Conservation (phyloP, 2,329 filamentous ascomycete genomes). For the Alternaria sp. region DNA sequence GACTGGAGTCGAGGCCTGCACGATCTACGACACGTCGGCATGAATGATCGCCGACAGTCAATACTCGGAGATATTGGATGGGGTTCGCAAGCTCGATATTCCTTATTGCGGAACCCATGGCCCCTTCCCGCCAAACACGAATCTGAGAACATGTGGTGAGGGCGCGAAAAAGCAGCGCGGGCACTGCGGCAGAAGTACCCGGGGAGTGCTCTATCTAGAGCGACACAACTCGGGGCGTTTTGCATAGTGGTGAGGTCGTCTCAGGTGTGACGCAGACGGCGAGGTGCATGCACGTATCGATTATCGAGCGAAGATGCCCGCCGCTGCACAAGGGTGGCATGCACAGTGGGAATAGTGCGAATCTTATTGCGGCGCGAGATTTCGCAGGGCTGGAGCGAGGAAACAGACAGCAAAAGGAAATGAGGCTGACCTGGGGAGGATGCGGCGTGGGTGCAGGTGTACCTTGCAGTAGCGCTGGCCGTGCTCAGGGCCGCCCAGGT, state of each 20-base stretch:
- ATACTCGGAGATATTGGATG: constrained; percentile 3
- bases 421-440: background rate
- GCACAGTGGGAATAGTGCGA: background rate
- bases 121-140: constrained; percentile 3
- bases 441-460: background rate
- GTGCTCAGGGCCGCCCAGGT: background rate
- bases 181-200: background rate
- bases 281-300: constrained; percentile 8
- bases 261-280: constrained; percentile 14
- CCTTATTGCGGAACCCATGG: constrained; percentile 4
- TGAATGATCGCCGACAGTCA: constrained; percentile 2
- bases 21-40: constrained; percentile 10
- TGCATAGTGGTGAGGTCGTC: constrained; percentile 2
- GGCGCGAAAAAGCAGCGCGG: background rate
- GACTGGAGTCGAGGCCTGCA: constrained; percentile 6
- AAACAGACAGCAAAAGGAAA: background rate
- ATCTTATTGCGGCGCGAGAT: constrained; percentile 1
- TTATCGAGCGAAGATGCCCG: background rate
- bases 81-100: background rate
- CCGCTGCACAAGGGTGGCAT: background rate
- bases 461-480: constrained; percentile 11
- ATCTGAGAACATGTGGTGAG: background rate
- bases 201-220: background rate
- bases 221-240: constrained; percentile 1
- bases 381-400: background rate